Conservation (phyloP, 2,329 filamentous ascomycete genomes). For the Calcarisporium arbuscula region DNA sequence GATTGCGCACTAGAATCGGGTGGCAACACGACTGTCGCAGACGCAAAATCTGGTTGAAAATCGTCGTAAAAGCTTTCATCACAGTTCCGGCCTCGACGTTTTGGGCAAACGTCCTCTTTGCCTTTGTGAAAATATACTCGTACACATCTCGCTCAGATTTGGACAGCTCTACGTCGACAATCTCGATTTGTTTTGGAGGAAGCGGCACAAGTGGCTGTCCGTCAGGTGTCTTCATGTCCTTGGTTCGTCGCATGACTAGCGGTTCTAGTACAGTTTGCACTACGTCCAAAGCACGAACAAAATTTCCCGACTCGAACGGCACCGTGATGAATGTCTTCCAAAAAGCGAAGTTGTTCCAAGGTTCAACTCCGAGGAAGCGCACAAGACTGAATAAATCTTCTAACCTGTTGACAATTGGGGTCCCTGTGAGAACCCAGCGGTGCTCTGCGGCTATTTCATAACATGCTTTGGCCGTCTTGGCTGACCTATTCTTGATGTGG, state of each 20-base stretch:
- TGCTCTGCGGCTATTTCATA: constrained; percentile 82
- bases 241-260: constrained; percentile 88
- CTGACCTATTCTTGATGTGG: constrained; percentile 81
- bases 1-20: constrained; percentile 80
- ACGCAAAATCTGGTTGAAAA: constrained; percentile 92
- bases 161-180: constrained; percentile 82
- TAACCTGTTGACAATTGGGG: constrained; percentile 91
- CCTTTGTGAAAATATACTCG: constrained; percentile 77
- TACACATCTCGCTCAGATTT: constrained; percentile 85
- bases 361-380: constrained; percentile 86
- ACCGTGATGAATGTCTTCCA: constrained; percentile 99
- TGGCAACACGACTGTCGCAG: constrained; percentile 93
- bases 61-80: constrained; percentile 92
- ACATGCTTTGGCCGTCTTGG: constrained; percentile 91
- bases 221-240: constrained; percentile 94
- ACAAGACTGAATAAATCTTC: constrained; percentile 94
- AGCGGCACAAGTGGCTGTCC: constrained; percentile 71
- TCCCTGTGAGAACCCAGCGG: constrained; percentile 90
- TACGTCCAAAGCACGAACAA: constrained; percentile 87
- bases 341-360: constrained; percentile 98
- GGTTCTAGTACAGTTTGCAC: constrained; percentile 96
- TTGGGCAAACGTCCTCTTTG: constrained; percentile 75
- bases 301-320: constrained; percentile 93
- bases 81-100: constrained; percentile 90
- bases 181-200: constrained; percentile 73